Evolutionary conservation across 352 stramenopile species (phyloP).

Genomic region (Blastocystis sp.): DNA sequence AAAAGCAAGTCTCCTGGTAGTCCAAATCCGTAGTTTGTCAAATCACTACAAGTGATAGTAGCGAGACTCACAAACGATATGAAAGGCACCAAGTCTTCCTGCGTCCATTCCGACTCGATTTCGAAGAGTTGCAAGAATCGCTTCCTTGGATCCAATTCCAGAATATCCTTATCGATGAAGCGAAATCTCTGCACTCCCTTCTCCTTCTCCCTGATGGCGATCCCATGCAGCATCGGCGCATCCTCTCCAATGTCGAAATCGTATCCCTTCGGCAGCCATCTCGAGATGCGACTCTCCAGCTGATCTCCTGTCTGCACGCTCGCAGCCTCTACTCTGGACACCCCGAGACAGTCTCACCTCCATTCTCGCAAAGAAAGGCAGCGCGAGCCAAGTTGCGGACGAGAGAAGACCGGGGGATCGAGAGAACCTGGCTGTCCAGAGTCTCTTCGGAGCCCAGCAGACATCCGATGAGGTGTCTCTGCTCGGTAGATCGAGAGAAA

Average conservation of each 20-base stretch:
- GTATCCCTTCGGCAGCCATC: background rate
- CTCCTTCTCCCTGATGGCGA: background rate
- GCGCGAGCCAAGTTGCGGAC: background rate
- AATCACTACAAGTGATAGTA: background rate
- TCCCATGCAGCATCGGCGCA: background rate
- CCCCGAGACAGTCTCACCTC: background rate
- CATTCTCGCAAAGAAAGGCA: background rate
- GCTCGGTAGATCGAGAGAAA: background rate
- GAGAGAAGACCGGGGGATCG: background rate
- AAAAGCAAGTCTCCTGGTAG: constrained; percentile 30
- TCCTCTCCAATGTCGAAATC: constrained; percentile 43
- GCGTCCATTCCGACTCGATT: constrained; percentile 52
- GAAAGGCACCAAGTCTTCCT: constrained; percentile 35
- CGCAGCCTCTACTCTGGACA: background rate
- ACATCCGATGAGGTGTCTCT: constrained; percentile 15
- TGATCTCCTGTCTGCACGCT: background rate
- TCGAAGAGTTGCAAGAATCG: constrained; percentile 8
- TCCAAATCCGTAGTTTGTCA: background rate
- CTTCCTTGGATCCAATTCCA: background rate
- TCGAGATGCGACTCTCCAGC: background rate
- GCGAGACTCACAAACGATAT: background rate
- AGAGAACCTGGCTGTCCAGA: background rate
- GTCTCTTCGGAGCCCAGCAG: background rate
- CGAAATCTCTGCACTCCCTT: background rate
- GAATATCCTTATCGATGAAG: constrained; percentile 18